Evolutionary conservation across 148 eudicot species (phyloP), one percentile per base, ranked within the genome.

Genomic region (Vaccinium vitisidaea): DNA sequence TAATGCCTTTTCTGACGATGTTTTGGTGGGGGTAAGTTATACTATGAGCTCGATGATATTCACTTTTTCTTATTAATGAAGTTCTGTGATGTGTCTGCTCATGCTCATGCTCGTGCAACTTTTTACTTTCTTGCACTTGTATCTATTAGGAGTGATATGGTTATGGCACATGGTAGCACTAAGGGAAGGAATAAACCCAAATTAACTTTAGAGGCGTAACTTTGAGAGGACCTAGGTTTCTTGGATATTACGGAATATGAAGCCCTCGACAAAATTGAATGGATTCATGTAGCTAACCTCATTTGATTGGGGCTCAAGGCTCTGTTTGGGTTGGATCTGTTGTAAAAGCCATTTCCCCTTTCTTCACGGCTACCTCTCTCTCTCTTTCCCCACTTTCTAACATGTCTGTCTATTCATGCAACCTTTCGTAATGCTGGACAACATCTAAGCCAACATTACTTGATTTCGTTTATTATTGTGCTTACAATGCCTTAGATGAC

Each of bases 11-110:
- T 91, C 95, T 88, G 91, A 89, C 85, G 91, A 92, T 92, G 92
- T 86, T 56, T 63, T 97, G 86, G 99, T 90, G 83, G 99, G 99
- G 98, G 99, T 97, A 90, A 93, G 94, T 32, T 25, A 65, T 65
- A 9, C 9, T 23, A 65, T 65, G 71, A 65, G 14, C 32, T 19
- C 23, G 32, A 25, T 25, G 10, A 25, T 25, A 65, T 65, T 65
- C 15, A 18, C 8, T 6, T 63, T n/a, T 63, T 63, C 30, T 23
- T 63, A 21, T 7, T 63, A n/a, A 2, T 21, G n/a, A 9, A 93
- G 92, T 32, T 87, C 65, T 70, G 58, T 80, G 32, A 63, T 71
- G 19, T 61, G 36, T 8, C 46, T 58, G 30, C 87, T n/a, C 82
- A 19, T 58, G 30, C 87, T n/a, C 82, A 19, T 75, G 30, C 36